Conservation (phyloP, 169 alveolate species). For the Perkinsus chesapeaki region DNA sequence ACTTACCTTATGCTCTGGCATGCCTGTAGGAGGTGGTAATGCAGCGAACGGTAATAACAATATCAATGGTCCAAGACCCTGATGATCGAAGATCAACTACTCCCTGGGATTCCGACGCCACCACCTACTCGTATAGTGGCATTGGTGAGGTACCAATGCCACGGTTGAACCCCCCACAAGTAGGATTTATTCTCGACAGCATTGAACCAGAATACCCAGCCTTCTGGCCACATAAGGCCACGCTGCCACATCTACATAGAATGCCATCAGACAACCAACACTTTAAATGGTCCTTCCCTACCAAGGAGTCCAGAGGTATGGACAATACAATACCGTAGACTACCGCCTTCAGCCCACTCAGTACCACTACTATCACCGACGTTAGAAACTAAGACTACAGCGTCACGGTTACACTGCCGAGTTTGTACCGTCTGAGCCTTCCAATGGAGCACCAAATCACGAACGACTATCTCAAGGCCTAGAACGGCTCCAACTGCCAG, state of each 20-base stretch:
- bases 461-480: not conserved
- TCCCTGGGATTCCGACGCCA: not conserved
- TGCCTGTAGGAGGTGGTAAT: not conserved
- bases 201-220: slow-evolving; percentile 36
- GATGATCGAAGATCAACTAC: not conserved
- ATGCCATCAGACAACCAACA: not conserved
- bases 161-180: slow-evolving; percentile 44
- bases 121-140: slow-evolving; percentile 35
- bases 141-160: slow-evolving; percentile 42
- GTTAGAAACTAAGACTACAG: not conserved
- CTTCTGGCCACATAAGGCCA: slow-evolving; percentile 46
- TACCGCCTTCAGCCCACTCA: not conserved
- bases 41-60: not conserved
- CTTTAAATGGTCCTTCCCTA: not conserved
- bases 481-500: slow-evolving; percentile 36
- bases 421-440: not conserved
- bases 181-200: slow-evolving; percentile 36
- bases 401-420: not conserved
- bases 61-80: not conserved
- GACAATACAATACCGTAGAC: not conserved
- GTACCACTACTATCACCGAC: not conserved
- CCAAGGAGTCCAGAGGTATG: slow-evolving; percentile 12
- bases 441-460: not conserved
- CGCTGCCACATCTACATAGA: not conserved
- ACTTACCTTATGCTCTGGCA: not conserved